Conservation (phyloP, 106 monocot species). For the Chionographis japonica region DNA sequence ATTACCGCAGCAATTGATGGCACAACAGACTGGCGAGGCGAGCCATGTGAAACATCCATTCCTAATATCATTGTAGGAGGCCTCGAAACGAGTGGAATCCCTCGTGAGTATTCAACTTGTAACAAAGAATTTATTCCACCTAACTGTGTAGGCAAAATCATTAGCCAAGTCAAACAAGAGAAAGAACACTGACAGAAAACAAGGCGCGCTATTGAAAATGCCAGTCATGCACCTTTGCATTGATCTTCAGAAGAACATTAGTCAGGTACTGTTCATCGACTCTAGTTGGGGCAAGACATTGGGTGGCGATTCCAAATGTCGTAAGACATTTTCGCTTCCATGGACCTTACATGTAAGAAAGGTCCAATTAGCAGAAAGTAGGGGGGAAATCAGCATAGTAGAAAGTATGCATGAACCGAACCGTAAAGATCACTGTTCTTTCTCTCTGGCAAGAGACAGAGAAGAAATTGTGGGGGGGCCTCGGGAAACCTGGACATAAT, state of each 20-base stretch:
- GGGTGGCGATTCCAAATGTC: constrained; percentile 81
- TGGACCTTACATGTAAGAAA: constrained; percentile 43
- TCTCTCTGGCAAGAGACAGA: constrained; percentile 79
- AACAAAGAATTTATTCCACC: constrained; percentile 87
- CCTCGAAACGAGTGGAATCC: constrained; percentile 16
- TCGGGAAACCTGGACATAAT: constrained; percentile 56
- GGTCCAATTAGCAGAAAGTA: no score
- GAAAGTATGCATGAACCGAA: constrained; percentile 7
- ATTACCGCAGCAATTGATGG: constrained; percentile 76
- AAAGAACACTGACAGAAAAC: neutral
- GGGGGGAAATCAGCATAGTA: neutral
- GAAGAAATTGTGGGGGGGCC: constrained; percentile 51
- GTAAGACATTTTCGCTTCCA: constrained; percentile 87
- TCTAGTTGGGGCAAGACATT: constrained; percentile 69
- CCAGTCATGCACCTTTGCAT: constrained; percentile 60
- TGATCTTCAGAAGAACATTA: constrained; percentile 87
- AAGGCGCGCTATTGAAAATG: no score
- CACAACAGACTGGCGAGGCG: constrained; percentile 56
- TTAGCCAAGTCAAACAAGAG: neutral
- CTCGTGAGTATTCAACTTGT: constrained; percentile 37
- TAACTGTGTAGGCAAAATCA: constrained; percentile 32
- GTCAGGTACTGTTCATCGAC: constrained; percentile 87
- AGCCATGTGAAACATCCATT: constrained; percentile 55
- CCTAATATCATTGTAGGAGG: constrained; percentile 34
- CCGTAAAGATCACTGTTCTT: constrained; percentile 89